Percentiles rank a stretch among this genome's conserved stretches.
Conservation (phyloP, 495 filamentous ascomycete species). For the Annulohypoxylon nitens region DNA sequence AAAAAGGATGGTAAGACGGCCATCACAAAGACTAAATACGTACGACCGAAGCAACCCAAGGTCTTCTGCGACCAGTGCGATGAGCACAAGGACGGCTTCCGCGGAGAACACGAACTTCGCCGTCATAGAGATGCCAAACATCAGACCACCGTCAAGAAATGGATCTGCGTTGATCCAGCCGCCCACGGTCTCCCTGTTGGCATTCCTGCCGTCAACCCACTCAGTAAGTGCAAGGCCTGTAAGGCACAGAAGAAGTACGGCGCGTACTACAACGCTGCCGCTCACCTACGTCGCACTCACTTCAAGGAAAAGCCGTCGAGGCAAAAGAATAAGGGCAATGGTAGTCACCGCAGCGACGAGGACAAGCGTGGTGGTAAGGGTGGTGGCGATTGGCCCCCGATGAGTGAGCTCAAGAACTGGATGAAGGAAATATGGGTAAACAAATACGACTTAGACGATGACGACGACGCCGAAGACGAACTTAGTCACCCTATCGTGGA, state of each 20-base stretch:
- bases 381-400: constrained; percentile 84
- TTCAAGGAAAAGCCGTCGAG: constrained; percentile 69
- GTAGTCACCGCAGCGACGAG: constrained; percentile 50
- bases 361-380: constrained; percentile 84
- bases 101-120: constrained; percentile 92
- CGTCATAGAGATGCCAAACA: constrained; percentile 89
- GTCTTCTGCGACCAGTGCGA: constrained; percentile 80
- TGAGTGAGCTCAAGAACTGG: constrained; percentile 85
- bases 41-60: constrained; percentile 81
- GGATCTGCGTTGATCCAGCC: constrained; percentile 71
- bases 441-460: constrained; percentile 50
- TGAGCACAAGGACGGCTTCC: constrained; percentile 86
- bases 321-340: constrained; percentile 56
- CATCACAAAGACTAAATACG: constrained; percentile 77
- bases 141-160: constrained; percentile 78
- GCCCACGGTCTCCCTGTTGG: constrained; percentile 52
- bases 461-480: constrained; percentile 55
- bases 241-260: constrained; percentile 82
- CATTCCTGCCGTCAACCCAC: constrained; percentile 69
- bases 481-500: constrained; percentile 39
- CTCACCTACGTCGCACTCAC: constrained; percentile 89
- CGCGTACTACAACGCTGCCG: constrained; percentile 95
- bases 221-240: constrained; percentile 92
- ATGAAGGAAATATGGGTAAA: constrained; percentile 75
- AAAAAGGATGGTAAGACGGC: constrained; percentile 63